Conservation (phyloP, 164 flowering plant genomes). For the Annona cherimola region DNA sequence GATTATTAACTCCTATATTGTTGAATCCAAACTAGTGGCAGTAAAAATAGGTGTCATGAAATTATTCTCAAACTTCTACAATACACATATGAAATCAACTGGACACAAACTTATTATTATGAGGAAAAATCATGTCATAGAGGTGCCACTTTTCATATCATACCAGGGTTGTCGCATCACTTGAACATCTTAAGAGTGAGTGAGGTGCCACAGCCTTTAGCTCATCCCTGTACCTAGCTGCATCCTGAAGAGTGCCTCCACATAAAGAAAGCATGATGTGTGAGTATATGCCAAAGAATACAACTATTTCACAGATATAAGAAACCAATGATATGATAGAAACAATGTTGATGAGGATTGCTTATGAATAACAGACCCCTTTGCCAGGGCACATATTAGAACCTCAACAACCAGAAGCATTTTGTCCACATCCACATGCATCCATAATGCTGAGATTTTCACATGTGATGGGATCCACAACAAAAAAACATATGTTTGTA, state of each 20-base stretch:
- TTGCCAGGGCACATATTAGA: not conserved
- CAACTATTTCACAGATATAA: not conserved
- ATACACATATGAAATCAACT: no score
- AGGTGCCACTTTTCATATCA: not conserved
- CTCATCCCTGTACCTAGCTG: conserved; percentile 69
- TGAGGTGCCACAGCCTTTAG: conserved; percentile 64
- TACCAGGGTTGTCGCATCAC: conserved; percentile 93
- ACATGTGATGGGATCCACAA: no score
- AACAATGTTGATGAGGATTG: no score
- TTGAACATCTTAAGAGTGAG: conserved; percentile 69
- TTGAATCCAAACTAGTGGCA: no score
- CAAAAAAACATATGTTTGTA: no score
- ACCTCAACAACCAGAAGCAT: not conserved
- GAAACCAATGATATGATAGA: not conserved
- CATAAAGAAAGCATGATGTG: no score
- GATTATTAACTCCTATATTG: no score
- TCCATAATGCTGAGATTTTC: not conserved
- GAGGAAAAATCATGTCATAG: no score
- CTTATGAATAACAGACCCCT: no score
- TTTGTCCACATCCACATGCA: not conserved
- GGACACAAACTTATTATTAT: no score
- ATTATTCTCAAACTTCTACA: no score
- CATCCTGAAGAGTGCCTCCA: conserved; percentile 50
- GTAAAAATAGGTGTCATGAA: no score
- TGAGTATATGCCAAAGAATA: not conserved